Evolutionary conservation across 805 yeast genomes (phyloP), one percentile per base, ranked within the genome.

Genomic region (Myxozyma udenii): DNA sequence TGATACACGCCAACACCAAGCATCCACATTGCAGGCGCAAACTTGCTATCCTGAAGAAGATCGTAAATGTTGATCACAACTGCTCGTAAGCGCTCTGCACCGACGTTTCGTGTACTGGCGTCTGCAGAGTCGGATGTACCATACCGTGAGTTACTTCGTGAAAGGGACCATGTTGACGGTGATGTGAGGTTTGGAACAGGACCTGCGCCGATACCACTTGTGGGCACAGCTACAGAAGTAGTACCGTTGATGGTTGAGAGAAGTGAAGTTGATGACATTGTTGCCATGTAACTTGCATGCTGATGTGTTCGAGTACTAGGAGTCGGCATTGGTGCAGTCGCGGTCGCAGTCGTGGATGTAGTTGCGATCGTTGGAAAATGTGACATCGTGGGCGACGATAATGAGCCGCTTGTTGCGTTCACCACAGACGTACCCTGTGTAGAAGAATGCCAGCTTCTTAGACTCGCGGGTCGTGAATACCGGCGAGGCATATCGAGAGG

Each of bases 1-100:
- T 55, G 60, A 18, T 53, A 54, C 18, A 57, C 57, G 25, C 59
- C 60, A n/a, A 57, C 32, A 19, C 61, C 61, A 22, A 56, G 25
- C 14, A 48, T 41, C 61, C 61, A 57, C 26, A 52, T 39, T 18
- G 49, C 32, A 19, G 52, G 51, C 5, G 61, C 55, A 23, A 57
- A 25, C 39, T 41, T 53, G 53, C 51, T 51, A 18, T 50, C 54
- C 33, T 57, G 58, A 14, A 56, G 46, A 44, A 57, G 36, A 37
- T 57, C 61, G 37, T 57, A 57, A 21, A 57, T 60, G 28, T 57
- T 57, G 33, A 57, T 57, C 22, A 41, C 24, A 22, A 55, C 58
- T 4, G 46, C 28, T 32, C 41, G 7, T 21, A 46, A 21, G 7
- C 18, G 22, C 14, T 40, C 40, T 24, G 26, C 41, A 6, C 30